A percentile compares a stretch with the other conserved stretches of the same genome.
These are phyloP conservation scores for Erythrobasidium yunnanense DNA, from an alignment of 768 basidiomycete genomes.

Conservation along the genomic window DNA sequence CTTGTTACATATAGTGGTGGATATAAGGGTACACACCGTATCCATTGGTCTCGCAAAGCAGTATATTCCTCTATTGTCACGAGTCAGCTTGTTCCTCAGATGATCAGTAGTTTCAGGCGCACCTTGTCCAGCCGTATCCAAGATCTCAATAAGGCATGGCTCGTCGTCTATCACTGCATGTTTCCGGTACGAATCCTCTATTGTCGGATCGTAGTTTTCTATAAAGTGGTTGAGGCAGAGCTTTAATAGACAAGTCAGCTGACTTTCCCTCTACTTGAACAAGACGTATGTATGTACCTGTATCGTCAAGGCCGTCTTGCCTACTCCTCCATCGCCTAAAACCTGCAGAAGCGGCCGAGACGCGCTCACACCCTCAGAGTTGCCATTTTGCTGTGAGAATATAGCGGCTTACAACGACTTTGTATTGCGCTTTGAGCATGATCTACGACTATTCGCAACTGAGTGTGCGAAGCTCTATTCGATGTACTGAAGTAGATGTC, in stretches of 20 bases:
- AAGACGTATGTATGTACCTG: constrained; percentile 37
- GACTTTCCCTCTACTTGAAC: not conserved
- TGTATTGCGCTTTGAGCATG: not conserved
- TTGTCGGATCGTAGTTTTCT: constrained; percentile 39
- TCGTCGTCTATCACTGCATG: constrained; percentile 98
- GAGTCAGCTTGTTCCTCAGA: not conserved
- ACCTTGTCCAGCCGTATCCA: constrained; percentile 86
- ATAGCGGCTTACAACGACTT: not conserved
- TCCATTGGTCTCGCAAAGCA: constrained; percentile 39
- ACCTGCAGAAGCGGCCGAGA: not conserved
- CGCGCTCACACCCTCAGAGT: not conserved
- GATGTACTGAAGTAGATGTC: not conserved
- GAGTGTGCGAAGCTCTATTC: not conserved
- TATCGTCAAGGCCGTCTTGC: constrained; percentile 46
- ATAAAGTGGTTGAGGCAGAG: constrained; percentile 38
- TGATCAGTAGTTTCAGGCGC: constrained; percentile 19
- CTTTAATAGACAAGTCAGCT: not conserved
- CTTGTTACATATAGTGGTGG: not conserved
- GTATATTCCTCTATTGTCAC: constrained; percentile 38
- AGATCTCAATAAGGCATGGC: constrained; percentile 88
- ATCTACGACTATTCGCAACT: not conserved
- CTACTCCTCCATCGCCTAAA: constrained; percentile 45
- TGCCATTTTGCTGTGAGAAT: not conserved
- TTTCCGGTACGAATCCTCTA: constrained; percentile 40
- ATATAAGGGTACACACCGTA: constrained; percentile 30